Percentiles rank a stretch among this genome's conserved stretches.
These are phyloP conservation scores for Lojkania enalia DNA, from an alignment of 2,329 filamentous ascomycete species.

Conservation along the genomic window DNA sequence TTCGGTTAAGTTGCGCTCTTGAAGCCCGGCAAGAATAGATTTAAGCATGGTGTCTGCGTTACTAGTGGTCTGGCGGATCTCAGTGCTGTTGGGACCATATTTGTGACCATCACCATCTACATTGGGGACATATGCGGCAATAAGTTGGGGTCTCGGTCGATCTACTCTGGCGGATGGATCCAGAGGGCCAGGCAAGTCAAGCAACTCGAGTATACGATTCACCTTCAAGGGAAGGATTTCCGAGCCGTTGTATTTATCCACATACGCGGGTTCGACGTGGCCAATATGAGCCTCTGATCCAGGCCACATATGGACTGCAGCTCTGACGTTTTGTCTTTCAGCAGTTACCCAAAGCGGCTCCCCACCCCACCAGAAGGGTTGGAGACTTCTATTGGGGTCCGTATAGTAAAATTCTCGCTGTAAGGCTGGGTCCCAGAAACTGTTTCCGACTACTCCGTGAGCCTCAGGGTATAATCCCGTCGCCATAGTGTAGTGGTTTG, in stretches of 20 bases:
- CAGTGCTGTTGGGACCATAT: constrained; percentile 92
- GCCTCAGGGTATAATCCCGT: constrained; percentile 91
- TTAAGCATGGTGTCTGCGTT: constrained; percentile 84
- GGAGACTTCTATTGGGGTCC: constrained; percentile 72
- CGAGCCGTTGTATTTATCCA: constrained; percentile 82
- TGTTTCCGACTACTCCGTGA: constrained; percentile 91
- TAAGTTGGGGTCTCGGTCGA: constrained; percentile 76
- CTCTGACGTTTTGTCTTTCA: constrained; percentile 75
- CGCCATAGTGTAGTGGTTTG: constrained; percentile 88
- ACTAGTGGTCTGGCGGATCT: constrained; percentile 77
- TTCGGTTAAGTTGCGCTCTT: constrained; percentile 78
- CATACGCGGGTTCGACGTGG: constrained; percentile 71
- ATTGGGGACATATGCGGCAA: constrained; percentile 92
- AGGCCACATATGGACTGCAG: constrained; percentile 98
- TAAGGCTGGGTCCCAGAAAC: constrained; percentile 84
- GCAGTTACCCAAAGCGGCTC: constrained; percentile 95
- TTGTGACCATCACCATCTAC: constrained; percentile 86
- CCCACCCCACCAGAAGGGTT: constrained; percentile 91
- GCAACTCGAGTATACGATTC: constrained; percentile 73
- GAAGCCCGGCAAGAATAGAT: constrained; percentile 72
- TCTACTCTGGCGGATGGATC: constrained; percentile 54
- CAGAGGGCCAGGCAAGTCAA: constrained; percentile 79
- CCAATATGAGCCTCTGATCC: constrained; percentile 87
- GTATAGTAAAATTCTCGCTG: constrained; percentile 87
- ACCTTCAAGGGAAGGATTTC: constrained; percentile 78